phyloP scores from a whole-genome alignment of 306 rosid genomes.

The Prunus mongolica region DNA sequence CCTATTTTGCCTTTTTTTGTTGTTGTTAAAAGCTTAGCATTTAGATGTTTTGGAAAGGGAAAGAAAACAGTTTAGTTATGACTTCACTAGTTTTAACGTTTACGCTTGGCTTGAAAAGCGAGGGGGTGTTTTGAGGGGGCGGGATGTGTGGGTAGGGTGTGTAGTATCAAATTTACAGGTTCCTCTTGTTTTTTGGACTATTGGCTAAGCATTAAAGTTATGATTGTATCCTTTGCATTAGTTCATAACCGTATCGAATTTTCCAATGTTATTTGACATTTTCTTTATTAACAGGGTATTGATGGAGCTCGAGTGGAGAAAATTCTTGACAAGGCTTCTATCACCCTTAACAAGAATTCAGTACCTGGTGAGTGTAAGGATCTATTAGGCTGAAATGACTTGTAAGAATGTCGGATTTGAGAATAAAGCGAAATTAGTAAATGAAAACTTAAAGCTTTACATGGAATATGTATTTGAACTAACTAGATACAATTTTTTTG shows the following conservation, averaged over 20 bases:
- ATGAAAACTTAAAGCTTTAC: not conserved
- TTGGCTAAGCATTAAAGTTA: not conserved
- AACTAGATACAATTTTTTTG: not conserved
- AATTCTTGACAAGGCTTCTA: conserved; percentile 88
- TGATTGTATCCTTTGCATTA: not conserved
- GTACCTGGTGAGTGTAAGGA: conserved; percentile 61
- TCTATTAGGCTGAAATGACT: not conserved
- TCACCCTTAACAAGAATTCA: conserved; percentile 92
- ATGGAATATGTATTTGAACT: not conserved
- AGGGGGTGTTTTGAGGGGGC: no score
- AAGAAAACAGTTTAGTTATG: no score
- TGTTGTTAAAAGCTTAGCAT: no score
- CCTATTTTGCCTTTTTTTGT: not conserved
- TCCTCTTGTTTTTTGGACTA: not conserved
- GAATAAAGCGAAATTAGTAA: not conserved
- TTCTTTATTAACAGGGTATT: conserved; percentile 48
- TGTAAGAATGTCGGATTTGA: not conserved
- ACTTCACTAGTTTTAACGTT: no score
- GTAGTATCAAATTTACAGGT: not conserved
- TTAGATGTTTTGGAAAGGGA: no score
- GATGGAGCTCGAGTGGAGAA: conserved; percentile 97
- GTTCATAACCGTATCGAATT: not conserved
- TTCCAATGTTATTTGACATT: not conserved
- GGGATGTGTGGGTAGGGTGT: no score
- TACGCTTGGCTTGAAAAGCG: no score